These are phyloP conservation scores for Salvia hispanica DNA, from an alignment of 257 asterid genomes.

Conservation along the genomic window DNA sequence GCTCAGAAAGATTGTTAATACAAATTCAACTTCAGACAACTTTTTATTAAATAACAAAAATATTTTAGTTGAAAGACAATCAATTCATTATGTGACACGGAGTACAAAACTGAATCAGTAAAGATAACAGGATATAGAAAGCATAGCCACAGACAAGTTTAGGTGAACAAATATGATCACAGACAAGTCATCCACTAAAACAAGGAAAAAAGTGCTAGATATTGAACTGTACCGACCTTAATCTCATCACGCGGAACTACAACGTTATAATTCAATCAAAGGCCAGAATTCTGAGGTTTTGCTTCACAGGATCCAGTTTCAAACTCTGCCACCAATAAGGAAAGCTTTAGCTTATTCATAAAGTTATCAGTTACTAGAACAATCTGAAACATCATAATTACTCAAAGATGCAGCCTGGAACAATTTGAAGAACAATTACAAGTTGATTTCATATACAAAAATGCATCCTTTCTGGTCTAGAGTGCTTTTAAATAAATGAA, in stretches of 20 bases:
- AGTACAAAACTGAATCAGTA: too few species aligned
- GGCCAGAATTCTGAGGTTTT: background rate
- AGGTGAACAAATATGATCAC: background rate
- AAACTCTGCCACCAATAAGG: too few species aligned
- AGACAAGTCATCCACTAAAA: background rate
- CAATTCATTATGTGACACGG: background rate
- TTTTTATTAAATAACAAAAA: background rate
- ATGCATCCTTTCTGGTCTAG: constrained; percentile 10
- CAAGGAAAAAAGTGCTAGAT: background rate
- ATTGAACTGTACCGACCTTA: constrained; percentile 7
- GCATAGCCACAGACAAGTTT: too few species aligned
- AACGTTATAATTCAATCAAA: background rate
- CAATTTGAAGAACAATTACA: background rate
- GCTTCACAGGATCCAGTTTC: background rate
- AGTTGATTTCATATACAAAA: background rate
- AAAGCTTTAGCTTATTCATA: too few species aligned
- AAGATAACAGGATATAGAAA: too few species aligned
- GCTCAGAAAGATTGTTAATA: constrained; percentile 28
- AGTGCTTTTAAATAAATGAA: constrained; percentile 2
- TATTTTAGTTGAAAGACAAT: background rate
- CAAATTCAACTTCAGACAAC: constrained; percentile 14
- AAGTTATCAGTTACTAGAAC: too few species aligned
- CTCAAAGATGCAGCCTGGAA: constrained; percentile 7
- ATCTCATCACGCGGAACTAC: background rate
- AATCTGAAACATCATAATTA: background rate